Evolutionary conservation across 805 yeast genomes (phyloP), one percentile per base, ranked within the genome.

Genomic region (Lachancea waltii): DNA sequence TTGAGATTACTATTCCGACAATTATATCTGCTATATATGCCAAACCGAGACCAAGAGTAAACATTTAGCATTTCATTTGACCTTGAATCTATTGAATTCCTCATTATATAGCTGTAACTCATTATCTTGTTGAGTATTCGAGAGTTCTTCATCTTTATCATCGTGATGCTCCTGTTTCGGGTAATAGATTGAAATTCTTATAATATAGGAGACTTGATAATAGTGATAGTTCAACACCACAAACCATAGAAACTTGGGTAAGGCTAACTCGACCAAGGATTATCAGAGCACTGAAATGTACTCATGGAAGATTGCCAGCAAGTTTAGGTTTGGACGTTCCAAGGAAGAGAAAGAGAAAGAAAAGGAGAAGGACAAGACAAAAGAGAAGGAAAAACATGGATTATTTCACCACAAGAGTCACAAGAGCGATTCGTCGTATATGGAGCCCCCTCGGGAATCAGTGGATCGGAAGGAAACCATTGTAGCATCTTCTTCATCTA

Each of bases 311-410:
- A 38, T 53, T 32, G 35, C 45, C 21, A 51, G 53, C 25, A 57
- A 54, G 41, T 58, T 58, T 38, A 54, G 51, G 38, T 57, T 58
- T 42, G 63, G 63, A n/a, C 54, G 51, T 35, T 47, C 56, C 11
- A 58, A 56, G 36, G 60, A 56, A 29, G 60, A 56, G 30, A 54
- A 55, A 33, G 54, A 50, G 20, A 46, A 43, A 40, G 50, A 47
- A 16, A 43, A 44, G 33, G 49, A 46, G 32, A 42, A 42, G 19
- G 42, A 50, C 13, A 32, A 38, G n/a, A 30, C 27, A 30, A 42
- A 45, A 18, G 48, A 45, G 13, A 41, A 38, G 18, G 40, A 41
- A 24, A 41, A 36, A 25, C 38, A 39, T 38, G 49, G 47, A 9
- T 15, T 41, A 2, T 44, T 48, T 26, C 50, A 44, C 20, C 33